A percentile compares a stretch with the other conserved stretches of the same genome.
Conservation (phyloP, 371 early-diverging fungal genomes). For the Furculomyces boomerangus region DNA sequence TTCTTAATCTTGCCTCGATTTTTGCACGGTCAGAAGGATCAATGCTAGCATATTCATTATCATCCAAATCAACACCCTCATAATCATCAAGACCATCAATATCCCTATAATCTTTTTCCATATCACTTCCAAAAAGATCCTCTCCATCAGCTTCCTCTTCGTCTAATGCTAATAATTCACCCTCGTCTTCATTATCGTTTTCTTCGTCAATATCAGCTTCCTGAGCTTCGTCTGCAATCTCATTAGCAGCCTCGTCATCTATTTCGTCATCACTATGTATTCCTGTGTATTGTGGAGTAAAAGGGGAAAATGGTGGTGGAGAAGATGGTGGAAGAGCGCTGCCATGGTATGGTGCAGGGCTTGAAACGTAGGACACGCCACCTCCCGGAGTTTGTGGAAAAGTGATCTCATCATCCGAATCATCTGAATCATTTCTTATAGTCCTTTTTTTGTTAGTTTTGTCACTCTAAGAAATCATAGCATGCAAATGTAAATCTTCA, state of each 20-base stretch:
- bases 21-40: conserved; percentile 48
- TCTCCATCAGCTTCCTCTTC: conserved; percentile 55
- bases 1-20: conserved; percentile 57
- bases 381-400: conserved; percentile 23
- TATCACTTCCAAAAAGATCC: conserved; percentile 62
- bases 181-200: conserved; percentile 16
- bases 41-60: conserved; percentile 44
- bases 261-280: conserved; percentile 7
- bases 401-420: conserved; percentile 7
- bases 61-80: conserved; percentile 53
- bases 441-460: conserved; percentile 10
- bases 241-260: conserved; percentile 10
- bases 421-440: conserved; percentile 22
- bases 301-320: conserved; percentile 23
- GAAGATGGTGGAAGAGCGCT: conserved; percentile 20
- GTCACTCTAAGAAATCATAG: conserved; percentile 7
- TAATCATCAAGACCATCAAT: conserved; percentile 63
- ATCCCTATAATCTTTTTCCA: conserved; percentile 61
- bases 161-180: conserved; percentile 18
- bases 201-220: conserved; percentile 4
- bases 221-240: conserved; percentile 8
- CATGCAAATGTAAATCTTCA: too few species aligned
- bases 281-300: conserved; percentile 8
- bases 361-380: conserved; percentile 21
- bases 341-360: conserved; percentile 13